Conservation (phyloP, 495 filamentous ascomycete species). For the Penicillium bialowiezense region DNA sequence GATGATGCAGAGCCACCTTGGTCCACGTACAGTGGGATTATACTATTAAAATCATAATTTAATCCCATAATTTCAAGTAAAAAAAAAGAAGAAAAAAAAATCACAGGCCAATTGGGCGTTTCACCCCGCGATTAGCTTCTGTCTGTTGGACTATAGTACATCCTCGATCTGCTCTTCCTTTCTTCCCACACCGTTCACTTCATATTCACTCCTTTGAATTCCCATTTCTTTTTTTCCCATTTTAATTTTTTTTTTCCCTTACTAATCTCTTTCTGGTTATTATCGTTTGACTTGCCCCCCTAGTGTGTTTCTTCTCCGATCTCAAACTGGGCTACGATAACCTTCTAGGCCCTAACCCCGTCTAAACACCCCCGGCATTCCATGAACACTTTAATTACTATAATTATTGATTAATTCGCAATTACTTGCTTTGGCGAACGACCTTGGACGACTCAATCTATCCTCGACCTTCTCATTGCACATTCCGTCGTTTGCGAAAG, state of each 20-base stretch:
- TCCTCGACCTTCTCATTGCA: conserved; percentile 24
- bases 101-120: conserved; percentile 23
- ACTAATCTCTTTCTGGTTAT: conserved; percentile 14
- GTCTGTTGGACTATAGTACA: conserved; percentile 27
- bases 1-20: conserved; percentile 29
- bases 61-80: conserved; percentile 3
- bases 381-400: conserved; percentile 24
- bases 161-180: conserved; percentile 17
- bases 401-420: conserved; percentile 31
- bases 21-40: conserved; percentile 27
- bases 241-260: conserved; percentile 13
- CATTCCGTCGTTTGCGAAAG: conserved; percentile 6
- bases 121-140: conserved; percentile 42
- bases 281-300: conserved; percentile 4
- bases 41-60: conserved; percentile 6
- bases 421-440: conserved; percentile 6
- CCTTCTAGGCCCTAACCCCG: conserved; percentile 15
- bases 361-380: conserved; percentile 10
- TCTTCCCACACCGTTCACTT: conserved; percentile 18
- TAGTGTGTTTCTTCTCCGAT: conserved; percentile 10
- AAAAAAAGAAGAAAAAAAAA: conserved; percentile 20
- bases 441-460: conserved; percentile 18
- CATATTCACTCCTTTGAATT: conserved; percentile 29
- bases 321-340: conserved; percentile 16
- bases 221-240: conserved; percentile 21